phyloP scores from a whole-genome alignment of 2,329 filamentous ascomycete species.

The Ascochyta lentis region DNA sequence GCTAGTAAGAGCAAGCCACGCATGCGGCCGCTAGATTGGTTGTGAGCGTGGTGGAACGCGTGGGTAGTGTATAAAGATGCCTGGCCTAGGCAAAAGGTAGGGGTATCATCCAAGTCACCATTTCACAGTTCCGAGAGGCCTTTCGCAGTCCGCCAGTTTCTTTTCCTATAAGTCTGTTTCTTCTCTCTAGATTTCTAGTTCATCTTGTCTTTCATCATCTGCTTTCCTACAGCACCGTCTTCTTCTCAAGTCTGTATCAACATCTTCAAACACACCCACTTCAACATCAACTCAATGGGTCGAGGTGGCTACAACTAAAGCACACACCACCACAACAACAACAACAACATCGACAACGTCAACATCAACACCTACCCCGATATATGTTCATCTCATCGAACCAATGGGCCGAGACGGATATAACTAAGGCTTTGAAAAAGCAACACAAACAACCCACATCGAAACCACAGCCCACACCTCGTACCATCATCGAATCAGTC shows the following conservation, averaged over 20 bases:
- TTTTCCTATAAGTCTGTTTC: conserved; percentile 13
- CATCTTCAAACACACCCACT: neutral
- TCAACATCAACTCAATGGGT: conserved; percentile 29
- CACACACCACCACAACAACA: neutral
- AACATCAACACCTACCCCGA: neutral
- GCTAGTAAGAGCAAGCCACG: conserved; percentile 17
- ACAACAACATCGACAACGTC: neutral
- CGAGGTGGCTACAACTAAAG: conserved; percentile 40
- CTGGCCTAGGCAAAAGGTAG: conserved; percentile 16
- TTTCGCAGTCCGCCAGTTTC: conserved; percentile 2
- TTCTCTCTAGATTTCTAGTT: conserved; percentile 1
- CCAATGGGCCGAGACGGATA: conserved; percentile 49
- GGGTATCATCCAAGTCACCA: conserved; percentile 14
- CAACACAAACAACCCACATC: conserved; percentile 5
- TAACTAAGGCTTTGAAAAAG: conserved; percentile 43
- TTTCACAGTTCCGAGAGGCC: conserved; percentile 9
- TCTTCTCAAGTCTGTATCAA: neutral
- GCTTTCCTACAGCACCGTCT: neutral
- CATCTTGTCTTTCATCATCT: conserved; percentile 7
- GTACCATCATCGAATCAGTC: conserved; percentile 13
- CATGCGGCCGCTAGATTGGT: conserved; percentile 12
- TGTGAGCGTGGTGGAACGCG: conserved; percentile 10
- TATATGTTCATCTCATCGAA: conserved; percentile 21
- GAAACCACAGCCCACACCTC: neutral
- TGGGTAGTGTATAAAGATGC: conserved; percentile 18